These are phyloP conservation scores for Rhodofomes roseus DNA, from an alignment of 1,284 basidiomycete genomes.

Conservation along the genomic window DNA sequence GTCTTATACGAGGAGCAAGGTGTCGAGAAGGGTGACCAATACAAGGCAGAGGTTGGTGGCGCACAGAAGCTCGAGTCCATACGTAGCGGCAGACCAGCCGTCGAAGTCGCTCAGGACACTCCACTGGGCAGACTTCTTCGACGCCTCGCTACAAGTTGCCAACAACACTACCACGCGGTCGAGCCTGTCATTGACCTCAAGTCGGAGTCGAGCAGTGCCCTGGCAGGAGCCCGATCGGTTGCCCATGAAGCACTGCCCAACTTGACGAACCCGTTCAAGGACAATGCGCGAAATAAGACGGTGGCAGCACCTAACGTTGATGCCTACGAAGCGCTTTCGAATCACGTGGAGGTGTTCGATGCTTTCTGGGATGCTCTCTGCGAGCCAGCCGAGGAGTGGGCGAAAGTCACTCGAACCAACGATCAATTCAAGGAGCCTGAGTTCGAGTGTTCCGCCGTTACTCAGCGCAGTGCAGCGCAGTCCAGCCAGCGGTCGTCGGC, in stretches of 20 bases:
- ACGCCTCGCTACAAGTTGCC: not conserved
- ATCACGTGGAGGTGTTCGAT: not conserved
- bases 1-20: not conserved
- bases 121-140: not conserved
- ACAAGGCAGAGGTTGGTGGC: not conserved
- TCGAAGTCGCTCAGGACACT: not conserved
- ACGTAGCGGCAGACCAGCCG: not conserved
- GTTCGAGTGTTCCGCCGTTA: not conserved
- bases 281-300: too few relatives aligned
- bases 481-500: not conserved
- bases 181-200: not conserved
- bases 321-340: not conserved
- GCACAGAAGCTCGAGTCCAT: not conserved
- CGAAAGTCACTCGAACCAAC: not conserved
- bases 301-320: too few relatives aligned
- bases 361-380: not conserved
- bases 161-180: not conserved
- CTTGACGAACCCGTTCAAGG: not conserved
- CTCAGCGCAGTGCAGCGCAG: too few relatives aligned
- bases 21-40: not conserved
- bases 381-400: not conserved
- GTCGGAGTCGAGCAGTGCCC: not conserved
- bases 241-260: not conserved
- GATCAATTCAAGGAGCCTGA: not conserved
- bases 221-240: too few relatives aligned